Evolutionary conservation across 306 rosid species (phyloP).

Genomic region (Trifolium pratense): DNA sequence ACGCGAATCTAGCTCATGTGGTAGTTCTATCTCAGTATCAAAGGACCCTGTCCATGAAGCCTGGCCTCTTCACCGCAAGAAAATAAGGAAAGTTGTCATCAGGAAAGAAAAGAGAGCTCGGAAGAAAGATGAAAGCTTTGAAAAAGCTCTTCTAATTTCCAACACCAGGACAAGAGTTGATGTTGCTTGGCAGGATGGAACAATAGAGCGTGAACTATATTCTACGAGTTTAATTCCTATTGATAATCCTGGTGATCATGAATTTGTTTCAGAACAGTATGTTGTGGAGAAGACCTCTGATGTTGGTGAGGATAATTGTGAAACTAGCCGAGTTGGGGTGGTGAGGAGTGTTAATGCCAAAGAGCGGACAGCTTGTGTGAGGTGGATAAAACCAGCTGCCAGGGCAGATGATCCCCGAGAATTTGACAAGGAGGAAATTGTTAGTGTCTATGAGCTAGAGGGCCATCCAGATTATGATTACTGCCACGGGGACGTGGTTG

Average conservation of each 20-base stretch:
- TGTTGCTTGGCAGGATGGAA: slow-evolving; percentile 98
- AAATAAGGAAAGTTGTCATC: slow-evolving; percentile 84
- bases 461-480: slow-evolving; percentile 98
- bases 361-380: slow-evolving; percentile 91
- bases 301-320: slow-evolving; percentile 64
- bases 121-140: slow-evolving; percentile 91
- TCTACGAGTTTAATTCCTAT: slow-evolving; percentile 81
- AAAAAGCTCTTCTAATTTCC: slow-evolving; percentile 83
- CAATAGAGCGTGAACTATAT: slow-evolving; percentile 52
- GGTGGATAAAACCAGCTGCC: slow-evolving; percentile 82
- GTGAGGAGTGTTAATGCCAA: slow-evolving; percentile 91
- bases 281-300: slow-evolving; percentile 94
- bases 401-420: slow-evolving; percentile 90
- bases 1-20: slow-evolving; percentile 66
- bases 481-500: slow-evolving; percentile 97
- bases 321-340: slow-evolving; percentile 89
- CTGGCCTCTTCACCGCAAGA: slow-evolving; percentile 92
- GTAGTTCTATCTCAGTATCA: slow-evolving; percentile 66
- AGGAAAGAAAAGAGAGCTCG: slow-evolving; percentile 87
- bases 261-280: slow-evolving; percentile 94
- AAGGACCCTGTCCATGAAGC: slow-evolving; percentile 79
- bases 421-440: slow-evolving; percentile 88
- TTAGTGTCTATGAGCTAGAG: slow-evolving; percentile 95
- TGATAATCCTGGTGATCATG: slow-evolving; percentile 96
- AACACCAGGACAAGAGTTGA: slow-evolving; percentile 82